Evolutionary conservation across 176 grass and related monocot genomes (phyloP).

Genomic region (Paspalum notatum): DNA sequence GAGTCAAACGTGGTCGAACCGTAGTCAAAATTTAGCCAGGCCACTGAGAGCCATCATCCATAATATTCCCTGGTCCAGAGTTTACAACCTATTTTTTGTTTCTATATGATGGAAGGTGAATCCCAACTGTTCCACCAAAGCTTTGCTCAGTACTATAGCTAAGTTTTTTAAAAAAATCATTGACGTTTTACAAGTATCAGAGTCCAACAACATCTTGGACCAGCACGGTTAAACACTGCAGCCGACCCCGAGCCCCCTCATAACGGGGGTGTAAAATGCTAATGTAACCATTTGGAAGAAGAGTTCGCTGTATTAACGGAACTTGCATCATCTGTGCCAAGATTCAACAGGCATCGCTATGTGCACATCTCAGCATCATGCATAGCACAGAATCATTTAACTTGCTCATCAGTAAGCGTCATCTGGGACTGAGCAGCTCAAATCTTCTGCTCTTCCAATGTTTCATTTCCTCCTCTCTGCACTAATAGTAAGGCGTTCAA

Average conservation of each 20-base stretch:
- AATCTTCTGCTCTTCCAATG: slow-evolving; percentile 27
- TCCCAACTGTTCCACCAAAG: too few relatives aligned
- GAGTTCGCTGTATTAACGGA: slow-evolving; percentile 34
- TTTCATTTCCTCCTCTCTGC: slow-evolving; percentile 74
- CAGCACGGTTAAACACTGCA: slow-evolving; percentile 38
- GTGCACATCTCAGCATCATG: slow-evolving; percentile 40
- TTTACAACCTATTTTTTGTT: too few relatives aligned
- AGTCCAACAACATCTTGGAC: slow-evolving; percentile 43
- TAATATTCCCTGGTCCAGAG: too few relatives aligned
- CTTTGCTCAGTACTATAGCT: too few relatives aligned
- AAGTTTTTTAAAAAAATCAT: neutral
- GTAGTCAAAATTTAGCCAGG: too few relatives aligned
- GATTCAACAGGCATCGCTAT: slow-evolving; percentile 34
- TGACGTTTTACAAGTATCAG: slow-evolving; percentile 31
- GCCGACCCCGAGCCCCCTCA: slow-evolving; percentile 25
- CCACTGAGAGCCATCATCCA: too few relatives aligned
- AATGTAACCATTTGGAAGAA: slow-evolving; percentile 48
- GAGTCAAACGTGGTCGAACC: too few relatives aligned
- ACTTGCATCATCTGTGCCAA: slow-evolving; percentile 31
- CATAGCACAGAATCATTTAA: slow-evolving; percentile 42
- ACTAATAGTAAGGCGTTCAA: slow-evolving; percentile 81
- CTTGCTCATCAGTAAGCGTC: slow-evolving; percentile 45
- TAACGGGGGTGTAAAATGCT: slow-evolving; percentile 43
- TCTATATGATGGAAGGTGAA: too few relatives aligned
- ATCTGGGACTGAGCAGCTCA: slow-evolving; percentile 36